Conservation (phyloP, 2,329 filamentous ascomycete genomes). For the Botrytis medusae region DNA sequence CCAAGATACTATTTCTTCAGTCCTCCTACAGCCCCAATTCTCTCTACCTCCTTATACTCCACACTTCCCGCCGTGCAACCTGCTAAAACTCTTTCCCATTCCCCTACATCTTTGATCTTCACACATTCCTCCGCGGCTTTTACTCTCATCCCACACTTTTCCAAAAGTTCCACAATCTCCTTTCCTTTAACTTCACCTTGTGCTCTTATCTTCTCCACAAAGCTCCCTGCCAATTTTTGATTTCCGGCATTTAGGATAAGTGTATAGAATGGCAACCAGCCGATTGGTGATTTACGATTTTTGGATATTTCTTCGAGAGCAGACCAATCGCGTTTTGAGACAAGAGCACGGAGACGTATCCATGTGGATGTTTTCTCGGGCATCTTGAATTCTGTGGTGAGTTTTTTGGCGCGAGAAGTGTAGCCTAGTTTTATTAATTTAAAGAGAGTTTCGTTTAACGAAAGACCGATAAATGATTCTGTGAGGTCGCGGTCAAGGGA, state of each 20-base stretch:
- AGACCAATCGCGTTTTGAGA: slow-evolving; percentile 86
- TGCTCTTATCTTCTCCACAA: slow-evolving; percentile 98
- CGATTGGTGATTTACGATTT: slow-evolving; percentile 82
- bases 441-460: slow-evolving; percentile 89
- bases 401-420: slow-evolving; percentile 78
- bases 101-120: slow-evolving; percentile 72
- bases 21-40: slow-evolving; percentile 57
- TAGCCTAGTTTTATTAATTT: slow-evolving; percentile 82
- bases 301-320: slow-evolving; percentile 85
- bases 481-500: slow-evolving; percentile 80
- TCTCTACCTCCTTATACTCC: slow-evolving; percentile 76
- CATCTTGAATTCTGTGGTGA: slow-evolving; percentile 90
- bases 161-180: slow-evolving; percentile 69
- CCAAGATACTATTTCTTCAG: slow-evolving; percentile 49
- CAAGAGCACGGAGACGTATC: slow-evolving; percentile 79
- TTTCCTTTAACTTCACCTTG: slow-evolving; percentile 82
- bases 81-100: slow-evolving; percentile 70
- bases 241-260: slow-evolving; percentile 87
- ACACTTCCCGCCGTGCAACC: slow-evolving; percentile 69
- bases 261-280: slow-evolving; percentile 95
- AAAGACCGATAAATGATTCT: slow-evolving; percentile 74
- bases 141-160: slow-evolving; percentile 87
- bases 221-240: slow-evolving; percentile 78
- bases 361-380: slow-evolving; percentile 89
- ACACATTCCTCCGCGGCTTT: slow-evolving; percentile 92